Evolutionary conservation across 2,329 filamentous ascomycete species (phyloP).

Genomic region (Pseudogymnoascus sp.): DNA sequence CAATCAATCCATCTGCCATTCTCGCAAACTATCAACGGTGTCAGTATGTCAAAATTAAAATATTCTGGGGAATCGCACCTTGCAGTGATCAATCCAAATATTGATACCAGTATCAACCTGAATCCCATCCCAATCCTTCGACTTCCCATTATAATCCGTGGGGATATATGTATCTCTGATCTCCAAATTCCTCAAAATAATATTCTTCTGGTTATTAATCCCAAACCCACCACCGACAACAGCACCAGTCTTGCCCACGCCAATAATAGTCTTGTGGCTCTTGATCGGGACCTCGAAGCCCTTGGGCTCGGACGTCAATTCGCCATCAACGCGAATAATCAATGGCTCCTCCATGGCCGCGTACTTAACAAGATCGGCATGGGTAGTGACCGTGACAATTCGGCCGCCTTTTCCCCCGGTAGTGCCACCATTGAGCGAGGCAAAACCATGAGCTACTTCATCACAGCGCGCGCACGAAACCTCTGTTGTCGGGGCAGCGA

Average conservation of each 20-base stretch:
- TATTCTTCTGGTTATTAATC: conserved; percentile 18
- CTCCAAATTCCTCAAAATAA: conserved; percentile 21
- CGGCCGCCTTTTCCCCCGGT: conserved; percentile 19
- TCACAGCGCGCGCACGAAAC: conserved; percentile 11
- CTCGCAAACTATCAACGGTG: conserved; percentile 7
- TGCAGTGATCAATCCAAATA: conserved; percentile 22
- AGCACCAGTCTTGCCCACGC: conserved; percentile 18
- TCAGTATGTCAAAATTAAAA: background rate
- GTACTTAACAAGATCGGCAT: conserved; percentile 19
- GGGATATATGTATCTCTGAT: conserved; percentile 15
- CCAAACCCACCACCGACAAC: conserved; percentile 19
- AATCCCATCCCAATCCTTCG: conserved; percentile 22
- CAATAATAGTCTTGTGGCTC: conserved; percentile 23
- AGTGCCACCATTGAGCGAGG: conserved; percentile 20
- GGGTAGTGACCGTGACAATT: conserved; percentile 19
- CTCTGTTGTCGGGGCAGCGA: background rate
- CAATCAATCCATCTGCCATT: conserved; percentile 21
- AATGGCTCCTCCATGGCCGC: conserved; percentile 18
- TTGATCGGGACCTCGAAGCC: conserved; percentile 19
- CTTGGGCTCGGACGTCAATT: conserved; percentile 16
- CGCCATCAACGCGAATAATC: conserved; percentile 19
- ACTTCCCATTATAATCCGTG: conserved; percentile 18
- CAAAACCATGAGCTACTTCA: conserved; percentile 19
- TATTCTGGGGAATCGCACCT: conserved; percentile 1
- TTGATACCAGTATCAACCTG: conserved; percentile 21